Evolutionary conservation across 768 basidiomycete species (phyloP).

Genomic region (Rhodotorula graminis): DNA sequence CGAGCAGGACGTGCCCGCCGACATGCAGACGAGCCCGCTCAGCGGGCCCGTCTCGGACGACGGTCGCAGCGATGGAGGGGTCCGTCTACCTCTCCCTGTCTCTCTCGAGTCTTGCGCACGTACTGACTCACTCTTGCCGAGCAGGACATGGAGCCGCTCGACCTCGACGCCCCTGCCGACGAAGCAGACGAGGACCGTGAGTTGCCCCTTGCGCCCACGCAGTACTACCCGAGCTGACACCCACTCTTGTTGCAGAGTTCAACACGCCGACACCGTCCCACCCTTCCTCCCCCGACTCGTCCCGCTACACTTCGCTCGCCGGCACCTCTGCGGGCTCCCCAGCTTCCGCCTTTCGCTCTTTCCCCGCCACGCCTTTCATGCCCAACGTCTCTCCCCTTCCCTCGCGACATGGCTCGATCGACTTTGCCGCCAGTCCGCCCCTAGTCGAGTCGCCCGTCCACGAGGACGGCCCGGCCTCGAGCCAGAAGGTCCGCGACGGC

Average conservation of each 20-base stretch:
- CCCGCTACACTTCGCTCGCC: slow-evolving; percentile 33
- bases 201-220: not conserved
- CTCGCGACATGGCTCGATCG: slow-evolving; percentile 1
- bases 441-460: not conserved
- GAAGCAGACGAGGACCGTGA: slow-evolving; percentile 21
- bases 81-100: not conserved
- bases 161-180: slow-evolving; percentile 59
- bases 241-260: not conserved
- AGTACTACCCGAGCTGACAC: no score
- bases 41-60: slow-evolving; percentile 50
- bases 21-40: slow-evolving; percentile 88
- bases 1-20: slow-evolving; percentile 84
- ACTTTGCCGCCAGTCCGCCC: not conserved
- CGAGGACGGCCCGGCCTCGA: not conserved
- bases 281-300: slow-evolving; percentile 31
- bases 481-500: not conserved
- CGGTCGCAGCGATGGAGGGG: slow-evolving; percentile 25
- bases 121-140: not conserved
- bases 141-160: slow-evolving; percentile 68
- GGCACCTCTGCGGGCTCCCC: slow-evolving; percentile 26
- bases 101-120: not conserved
- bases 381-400: not conserved
- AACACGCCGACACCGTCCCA: slow-evolving; percentile 18
- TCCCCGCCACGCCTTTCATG: slow-evolving; percentile 38
- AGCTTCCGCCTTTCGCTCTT: slow-evolving; percentile 41